phyloP scores from a whole-genome alignment of 2,329 filamentous ascomycete species.

The Cercospora zeina region DNA sequence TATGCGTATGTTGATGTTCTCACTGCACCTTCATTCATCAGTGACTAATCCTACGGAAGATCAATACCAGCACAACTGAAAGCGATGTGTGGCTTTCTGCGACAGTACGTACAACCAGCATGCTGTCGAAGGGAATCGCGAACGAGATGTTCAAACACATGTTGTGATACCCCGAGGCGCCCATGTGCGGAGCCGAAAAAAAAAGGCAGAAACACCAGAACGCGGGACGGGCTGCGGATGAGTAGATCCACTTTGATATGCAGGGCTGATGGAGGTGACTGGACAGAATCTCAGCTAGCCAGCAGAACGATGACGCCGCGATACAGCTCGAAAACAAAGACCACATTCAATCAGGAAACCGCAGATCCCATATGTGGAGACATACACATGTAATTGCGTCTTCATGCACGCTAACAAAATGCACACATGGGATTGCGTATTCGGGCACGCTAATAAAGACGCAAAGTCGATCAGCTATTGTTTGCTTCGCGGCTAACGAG shows the following conservation, averaged over 20 bases:
- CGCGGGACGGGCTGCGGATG: neutral
- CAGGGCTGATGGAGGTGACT: neutral
- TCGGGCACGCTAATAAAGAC: neutral
- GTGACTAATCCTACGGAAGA: no score
- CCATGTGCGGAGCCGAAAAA: neutral
- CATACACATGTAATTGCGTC: neutral
- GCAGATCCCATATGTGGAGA: neutral
- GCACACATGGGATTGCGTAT: neutral
- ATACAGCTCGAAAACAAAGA: neutral
- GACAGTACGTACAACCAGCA: no score
- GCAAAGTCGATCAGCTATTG: neutral
- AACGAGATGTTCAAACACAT: neutral
- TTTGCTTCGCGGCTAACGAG: neutral
- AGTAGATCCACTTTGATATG: neutral
- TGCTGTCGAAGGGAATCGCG: no score
- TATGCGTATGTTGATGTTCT: no score
- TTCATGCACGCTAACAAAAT: neutral
- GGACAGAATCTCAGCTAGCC: neutral
- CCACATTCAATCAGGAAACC: neutral
- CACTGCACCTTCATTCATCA: no score
- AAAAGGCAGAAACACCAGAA: neutral
- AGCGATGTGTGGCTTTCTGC: no score
- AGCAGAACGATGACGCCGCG: neutral
- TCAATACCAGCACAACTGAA: no score
- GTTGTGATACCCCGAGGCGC: neutral